Conservation (phyloP, 2,329 filamentous ascomycete species). For the Clonostachys chloroleuca region DNA sequence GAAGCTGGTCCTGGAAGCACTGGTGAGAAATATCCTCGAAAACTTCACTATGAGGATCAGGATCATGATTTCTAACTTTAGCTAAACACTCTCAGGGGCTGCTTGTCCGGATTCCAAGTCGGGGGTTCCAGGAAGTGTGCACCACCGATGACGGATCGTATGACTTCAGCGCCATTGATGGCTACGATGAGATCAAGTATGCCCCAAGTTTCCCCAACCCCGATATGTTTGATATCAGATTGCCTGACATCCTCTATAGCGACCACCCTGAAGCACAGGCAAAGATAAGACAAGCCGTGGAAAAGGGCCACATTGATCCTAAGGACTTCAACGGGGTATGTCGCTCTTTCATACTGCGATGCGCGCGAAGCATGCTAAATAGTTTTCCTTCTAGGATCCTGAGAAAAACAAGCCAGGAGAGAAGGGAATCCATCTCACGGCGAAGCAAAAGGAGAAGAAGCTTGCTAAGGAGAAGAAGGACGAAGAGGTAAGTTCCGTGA, state of each 20-base stretch:
- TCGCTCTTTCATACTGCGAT: constrained; percentile 7
- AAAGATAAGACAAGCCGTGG: constrained; percentile 69
- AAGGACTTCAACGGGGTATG: constrained; percentile 87
- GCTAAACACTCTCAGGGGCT: constrained; percentile 60
- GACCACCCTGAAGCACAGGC: constrained; percentile 58
- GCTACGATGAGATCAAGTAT: constrained; percentile 70
- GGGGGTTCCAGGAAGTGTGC: constrained; percentile 57
- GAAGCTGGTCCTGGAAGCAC: constrained; percentile 75
- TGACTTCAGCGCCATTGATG: constrained; percentile 69
- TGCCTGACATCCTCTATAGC: constrained; percentile 12
- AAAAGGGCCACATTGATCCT: constrained; percentile 75
- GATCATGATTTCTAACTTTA: not conserved
- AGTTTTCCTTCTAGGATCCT: constrained; percentile 50
- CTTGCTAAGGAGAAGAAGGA: constrained; percentile 19
- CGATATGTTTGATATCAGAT: not conserved
- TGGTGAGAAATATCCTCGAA: constrained; percentile 54
- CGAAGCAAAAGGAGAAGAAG: constrained; percentile 26
- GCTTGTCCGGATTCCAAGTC: constrained; percentile 74
- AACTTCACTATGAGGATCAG: not conserved
- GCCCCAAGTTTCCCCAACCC: not conserved
- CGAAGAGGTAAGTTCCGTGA: constrained; percentile 9
- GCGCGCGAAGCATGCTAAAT: not conserved
- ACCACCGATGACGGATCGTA: constrained; percentile 37
- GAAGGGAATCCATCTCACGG: constrained; percentile 53
- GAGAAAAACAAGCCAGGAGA: constrained; percentile 68